These are phyloP conservation scores for Neoboletus brunneissimus DNA, from an alignment of 768 basidiomycete species.

Conservation along the genomic window DNA sequence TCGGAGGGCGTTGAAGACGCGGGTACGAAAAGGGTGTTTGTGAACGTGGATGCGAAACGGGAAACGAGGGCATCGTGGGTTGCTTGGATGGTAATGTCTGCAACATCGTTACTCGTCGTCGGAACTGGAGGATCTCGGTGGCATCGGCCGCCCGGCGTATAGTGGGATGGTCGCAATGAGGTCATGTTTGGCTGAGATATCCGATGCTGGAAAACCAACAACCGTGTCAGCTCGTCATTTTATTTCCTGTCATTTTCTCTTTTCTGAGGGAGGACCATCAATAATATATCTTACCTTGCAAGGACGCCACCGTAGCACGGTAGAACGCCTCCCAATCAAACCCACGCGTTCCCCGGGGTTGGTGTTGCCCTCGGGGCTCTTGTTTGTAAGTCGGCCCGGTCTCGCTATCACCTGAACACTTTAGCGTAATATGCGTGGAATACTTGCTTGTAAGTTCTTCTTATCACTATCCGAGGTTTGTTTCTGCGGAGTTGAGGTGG, in stretches of 20 bases:
- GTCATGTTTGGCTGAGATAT: not conserved
- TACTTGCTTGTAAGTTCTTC: too few relatives aligned
- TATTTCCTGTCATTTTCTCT: not conserved
- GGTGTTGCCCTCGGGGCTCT: not conserved
- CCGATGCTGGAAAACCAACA: not conserved
- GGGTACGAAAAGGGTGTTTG: not conserved
- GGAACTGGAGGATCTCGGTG: not conserved
- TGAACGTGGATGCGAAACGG: not conserved
- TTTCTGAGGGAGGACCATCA: not conserved
- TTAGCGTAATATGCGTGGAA: too few relatives aligned
- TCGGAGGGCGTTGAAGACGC: conserved; percentile 2
- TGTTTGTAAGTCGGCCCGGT: conserved; percentile 1
- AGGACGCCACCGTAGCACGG: not conserved
- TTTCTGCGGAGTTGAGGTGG: too few relatives aligned
- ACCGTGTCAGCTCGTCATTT: not conserved
- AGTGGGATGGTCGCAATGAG: not conserved
- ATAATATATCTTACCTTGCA: not conserved
- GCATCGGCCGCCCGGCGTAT: not conserved
- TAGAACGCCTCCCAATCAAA: conserved; percentile 2
- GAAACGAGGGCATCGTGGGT: conserved; percentile 1
- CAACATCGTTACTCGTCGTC: not conserved
- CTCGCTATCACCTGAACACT: not conserved
- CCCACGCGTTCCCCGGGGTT: not conserved
- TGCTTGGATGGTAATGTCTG: not conserved
- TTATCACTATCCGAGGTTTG: too few relatives aligned